Evolutionary conservation across 2,329 filamentous ascomycete genomes (phyloP), one percentile per base, ranked within the genome.

Genomic region (Penicillium sp.): DNA sequence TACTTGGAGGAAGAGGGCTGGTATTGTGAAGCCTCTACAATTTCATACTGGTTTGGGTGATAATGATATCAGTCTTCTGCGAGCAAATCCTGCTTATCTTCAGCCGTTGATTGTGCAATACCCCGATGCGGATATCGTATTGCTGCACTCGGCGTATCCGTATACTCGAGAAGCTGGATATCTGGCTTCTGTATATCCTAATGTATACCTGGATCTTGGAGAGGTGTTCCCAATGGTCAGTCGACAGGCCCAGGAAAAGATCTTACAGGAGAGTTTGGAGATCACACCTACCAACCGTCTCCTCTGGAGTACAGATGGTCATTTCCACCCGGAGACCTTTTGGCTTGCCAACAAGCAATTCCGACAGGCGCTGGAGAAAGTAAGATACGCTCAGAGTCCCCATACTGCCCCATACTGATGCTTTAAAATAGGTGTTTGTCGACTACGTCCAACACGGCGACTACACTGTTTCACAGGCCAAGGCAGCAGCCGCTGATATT

Each of bases 41-140:
- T 89, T 96, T 62, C 91, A 96, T 67, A 95, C 90, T 0, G 90
- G 90, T 0, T 80, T 95, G 0, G 90, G 91, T 1, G 91, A 95
- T 68, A 90, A 87, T 63, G 90, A 95, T 65, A 88, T 95, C 50
- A 83, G 80, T 5, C 77, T 96, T 26, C 77, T 84, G 3, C 83
- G 82, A 50, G 84, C 90, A 0, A 93, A 91, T 43, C 90, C 91
- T 0, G 84, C 90, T 0, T 86, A 90, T 64, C 76, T 96, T 24
- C 90, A 96, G 67, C 76, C 81, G 0, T 84, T 96, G 56, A 90
- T 95, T 63, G 82, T 86, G 39, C 77, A 81, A 21, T 92, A 89
- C 63, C 83, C 88, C 0, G 78, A 79, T 0, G 84, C 93, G 0
- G 87, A 89, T 0, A 87, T 96, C 53, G 88, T 96, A 2, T 77